Evolutionary conservation across 768 basidiomycete genomes (phyloP), one percentile per base, ranked within the genome.

Genomic region (Serendipita sp.): DNA sequence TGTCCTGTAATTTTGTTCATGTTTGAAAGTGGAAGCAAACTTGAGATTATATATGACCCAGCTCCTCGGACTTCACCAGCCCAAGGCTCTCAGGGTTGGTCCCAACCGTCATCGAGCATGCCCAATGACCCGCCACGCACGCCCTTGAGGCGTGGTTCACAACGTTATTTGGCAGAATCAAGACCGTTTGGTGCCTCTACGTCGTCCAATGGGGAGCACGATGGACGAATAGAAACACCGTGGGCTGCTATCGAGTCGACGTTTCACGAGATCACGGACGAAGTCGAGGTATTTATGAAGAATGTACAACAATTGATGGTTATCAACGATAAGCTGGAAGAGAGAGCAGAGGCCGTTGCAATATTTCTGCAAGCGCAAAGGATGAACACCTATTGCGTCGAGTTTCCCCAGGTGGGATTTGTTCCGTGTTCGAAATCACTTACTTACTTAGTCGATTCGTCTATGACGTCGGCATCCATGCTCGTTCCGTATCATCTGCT

Each of bases 371-470:
- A 93, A 70, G 82, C 85, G 24, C 85, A 94, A 82, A 86, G 90
- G 70, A 95, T 97, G 90, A 92, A 94, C 70, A 84, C 90, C 2
- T 79, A 95, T 63, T 92, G 91, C n/a, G 84, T 84, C 0, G 93
- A 96, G 70, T 96, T 91, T 91, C 83, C 82, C 0, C 86, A 93
- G 78, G 90, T 85, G 65, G 63, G 77, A 67, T 17, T 30, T 34
- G 22, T 48, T 20, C n/a, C 9, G 9, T 20, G 9, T 17, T 48
- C n/a, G 45, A 48, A 9, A 20, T 48, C 26, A 48, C n/a, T 5
- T 48, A n/a, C n/a, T n/a, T n/a, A n/a, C n/a, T n/a, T n/a, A n/a
- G n/a, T n/a, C n/a, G n/a, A n/a, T n/a, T n/a, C n/a, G n/a, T n/a
- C n/a, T n/a, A 60, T 50, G n/a, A 64, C 31, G 31, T 53, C 20